A percentile compares a stretch with the other conserved stretches of the same genome.
phyloP scores from a whole-genome alignment of 1,284 basidiomycete species.

The Fomitopsis schrenkii region DNA sequence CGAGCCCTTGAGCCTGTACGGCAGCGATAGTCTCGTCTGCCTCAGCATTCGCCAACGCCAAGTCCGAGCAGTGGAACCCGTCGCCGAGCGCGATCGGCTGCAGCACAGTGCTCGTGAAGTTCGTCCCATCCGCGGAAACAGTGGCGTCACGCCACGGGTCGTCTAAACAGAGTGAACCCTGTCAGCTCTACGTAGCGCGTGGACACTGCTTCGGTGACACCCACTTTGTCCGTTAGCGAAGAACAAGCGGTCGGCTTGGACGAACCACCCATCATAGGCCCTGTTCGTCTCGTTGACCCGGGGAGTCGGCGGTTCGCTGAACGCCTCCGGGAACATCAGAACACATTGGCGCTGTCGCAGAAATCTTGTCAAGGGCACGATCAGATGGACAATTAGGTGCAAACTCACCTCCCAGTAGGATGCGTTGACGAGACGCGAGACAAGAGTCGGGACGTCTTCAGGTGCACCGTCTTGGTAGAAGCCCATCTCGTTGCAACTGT shows the following conservation, averaged over 20 bases:
- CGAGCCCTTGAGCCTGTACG: conserved; percentile 47
- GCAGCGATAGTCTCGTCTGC: conserved; percentile 47
- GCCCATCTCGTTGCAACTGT: conserved; percentile 62
- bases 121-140: conserved; percentile 49
- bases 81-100: conserved; percentile 55
- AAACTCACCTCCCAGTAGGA: conserved; percentile 48
- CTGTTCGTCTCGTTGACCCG: conserved; percentile 38
- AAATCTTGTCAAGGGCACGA: neutral
- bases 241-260: conserved; percentile 54
- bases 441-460: conserved; percentile 41
- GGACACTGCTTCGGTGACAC: conserved; percentile 1
- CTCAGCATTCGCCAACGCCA: conserved; percentile 35
- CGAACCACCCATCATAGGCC: conserved; percentile 59
- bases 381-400: neutral
- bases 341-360: conserved; percentile 53
- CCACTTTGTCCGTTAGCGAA: conserved; percentile 53
- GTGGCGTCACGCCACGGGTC: conserved; percentile 74
- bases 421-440: conserved; percentile 57
- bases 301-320: conserved; percentile 33
- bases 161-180: conserved; percentile 17
- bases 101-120: conserved; percentile 41
- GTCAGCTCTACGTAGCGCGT: no score
- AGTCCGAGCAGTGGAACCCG: conserved; percentile 67
- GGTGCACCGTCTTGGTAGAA: conserved; percentile 61
- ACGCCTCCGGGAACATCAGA: conserved; percentile 53